Percentiles rank a stretch among this genome's conserved stretches.
These are phyloP conservation scores for Stylonectria norvegica DNA, from an alignment of 2,329 filamentous ascomycete genomes.

Conservation along the genomic window DNA sequence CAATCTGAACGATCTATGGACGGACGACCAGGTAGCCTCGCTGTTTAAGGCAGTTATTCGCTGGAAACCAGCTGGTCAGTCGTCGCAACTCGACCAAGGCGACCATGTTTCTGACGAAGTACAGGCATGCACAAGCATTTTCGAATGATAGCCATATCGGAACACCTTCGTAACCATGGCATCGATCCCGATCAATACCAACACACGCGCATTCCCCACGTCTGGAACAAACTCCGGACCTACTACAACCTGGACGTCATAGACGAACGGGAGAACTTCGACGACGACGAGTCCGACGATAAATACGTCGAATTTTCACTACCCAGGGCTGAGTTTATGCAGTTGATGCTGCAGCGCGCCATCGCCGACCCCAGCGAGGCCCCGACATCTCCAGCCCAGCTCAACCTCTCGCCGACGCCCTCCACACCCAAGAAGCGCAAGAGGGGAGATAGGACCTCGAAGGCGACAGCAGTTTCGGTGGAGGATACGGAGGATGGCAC, in stretches of 20 bases:
- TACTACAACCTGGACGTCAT: slow-evolving; percentile 84
- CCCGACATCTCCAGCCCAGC: slow-evolving; percentile 43
- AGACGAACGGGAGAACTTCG: slow-evolving; percentile 75
- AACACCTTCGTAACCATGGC: slow-evolving; percentile 76
- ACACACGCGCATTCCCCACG: slow-evolving; percentile 85
- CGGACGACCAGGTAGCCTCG: slow-evolving; percentile 89
- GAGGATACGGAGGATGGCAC: slow-evolving; percentile 48
- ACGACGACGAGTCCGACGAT: slow-evolving; percentile 57
- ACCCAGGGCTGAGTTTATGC: slow-evolving; percentile 46
- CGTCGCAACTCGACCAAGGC: neutral
- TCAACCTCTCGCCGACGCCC: slow-evolving; percentile 37
- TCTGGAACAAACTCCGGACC: slow-evolving; percentile 82
- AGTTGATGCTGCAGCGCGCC: slow-evolving; percentile 45
- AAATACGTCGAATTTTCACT: slow-evolving; percentile 66
- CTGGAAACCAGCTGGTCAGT: slow-evolving; percentile 89
- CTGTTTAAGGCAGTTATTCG: slow-evolving; percentile 89
- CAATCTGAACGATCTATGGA: slow-evolving; percentile 70
- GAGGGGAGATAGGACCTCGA: slow-evolving; percentile 37
- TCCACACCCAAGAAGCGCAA: slow-evolving; percentile 44
- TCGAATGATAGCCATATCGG: slow-evolving; percentile 81
- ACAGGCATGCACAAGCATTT: slow-evolving; percentile 91
- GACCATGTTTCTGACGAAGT: slow-evolving; percentile 8
- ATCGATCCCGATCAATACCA: slow-evolving; percentile 65
- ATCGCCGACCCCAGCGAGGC: slow-evolving; percentile 46
- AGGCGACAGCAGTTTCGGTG: slow-evolving; percentile 41